Evolutionary conservation across 139 green algal species (phyloP).

Genomic region (Astrephomene gubernaculifera): DNA sequence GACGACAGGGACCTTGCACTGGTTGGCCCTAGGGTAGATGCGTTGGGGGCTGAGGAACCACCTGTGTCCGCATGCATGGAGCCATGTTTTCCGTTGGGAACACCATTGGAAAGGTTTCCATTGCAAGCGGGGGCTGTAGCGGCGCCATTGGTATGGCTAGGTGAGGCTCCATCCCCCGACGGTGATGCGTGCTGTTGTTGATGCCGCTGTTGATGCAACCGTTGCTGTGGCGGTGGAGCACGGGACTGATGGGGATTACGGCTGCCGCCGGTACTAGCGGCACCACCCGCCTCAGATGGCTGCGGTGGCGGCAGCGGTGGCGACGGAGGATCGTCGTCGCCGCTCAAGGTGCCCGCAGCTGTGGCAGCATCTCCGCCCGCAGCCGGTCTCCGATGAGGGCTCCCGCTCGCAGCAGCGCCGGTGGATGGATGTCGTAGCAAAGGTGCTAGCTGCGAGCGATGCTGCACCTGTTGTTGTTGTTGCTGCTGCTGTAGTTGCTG

Average conservation of each 20-base stretch:
- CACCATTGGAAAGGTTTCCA: background rate
- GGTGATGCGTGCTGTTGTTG: background rate
- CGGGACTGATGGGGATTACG: too few relatives aligned
- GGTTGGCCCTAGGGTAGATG: background rate
- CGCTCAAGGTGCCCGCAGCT: too few relatives aligned
- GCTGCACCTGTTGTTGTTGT: conserved; percentile 8
- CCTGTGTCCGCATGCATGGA: background rate
- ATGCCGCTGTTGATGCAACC: too few relatives aligned
- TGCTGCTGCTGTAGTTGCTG: conserved; percentile 45
- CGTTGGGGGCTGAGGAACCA: background rate
- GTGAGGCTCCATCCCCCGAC: background rate
- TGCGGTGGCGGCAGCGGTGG: background rate
- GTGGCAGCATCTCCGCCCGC: background rate
- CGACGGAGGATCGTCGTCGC: too few relatives aligned
- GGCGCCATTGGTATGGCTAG: background rate
- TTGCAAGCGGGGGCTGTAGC: background rate
- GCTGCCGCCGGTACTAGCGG: too few relatives aligned
- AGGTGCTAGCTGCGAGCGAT: background rate
- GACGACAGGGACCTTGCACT: background rate
- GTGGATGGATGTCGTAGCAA: background rate
- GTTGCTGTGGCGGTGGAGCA: too few relatives aligned
- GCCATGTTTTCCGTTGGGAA: background rate
- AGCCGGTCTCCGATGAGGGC: background rate
- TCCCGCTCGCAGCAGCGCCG: background rate
- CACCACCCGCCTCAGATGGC: background rate